Evolutionary conservation across 225 moss, liverwort and hornwort species (phyloP), one percentile per base, ranked within the genome.

Genomic region (Pleurozium schreberi): DNA sequence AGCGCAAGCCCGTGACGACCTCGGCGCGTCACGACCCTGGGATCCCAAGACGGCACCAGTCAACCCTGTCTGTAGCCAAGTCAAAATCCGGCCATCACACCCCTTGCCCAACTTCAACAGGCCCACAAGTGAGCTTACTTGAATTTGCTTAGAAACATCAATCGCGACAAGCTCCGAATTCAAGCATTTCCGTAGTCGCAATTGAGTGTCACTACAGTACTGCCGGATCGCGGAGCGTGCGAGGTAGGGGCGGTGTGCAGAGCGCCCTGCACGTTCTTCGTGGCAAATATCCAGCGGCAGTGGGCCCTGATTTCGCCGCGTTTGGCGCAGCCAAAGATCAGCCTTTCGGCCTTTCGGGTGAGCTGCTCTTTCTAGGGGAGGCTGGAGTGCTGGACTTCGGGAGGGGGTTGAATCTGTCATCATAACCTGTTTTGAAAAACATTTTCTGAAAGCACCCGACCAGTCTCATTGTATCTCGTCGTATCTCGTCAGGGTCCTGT

Each of bases 281-380:
- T 83, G 75, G 88, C 76, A 86, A 78, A 78, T 69, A 86, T 88
- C 75, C 85, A 68, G 75, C 43, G 18, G 38, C 82, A 57, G 88
- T 91, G 88, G 91, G 91, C 85, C 91, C 88, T 60, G 82, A 82
- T 69, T 40, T 45, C 59, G 75, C 88, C 88, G 88, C 38, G 64
- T 80, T 91, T 86, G 49, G 34, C 85, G 88, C 81, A 71, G 14
- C 85, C 45, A 17, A 45, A 71, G 90, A 81, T 75, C 85, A 57
- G 42, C 80, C 66, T 65, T 84, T 84, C 47, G 31, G 27, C 38
- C 50, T 64, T 73, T 75, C 12, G 8, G 85, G 84, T 80, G 69
- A 68, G 82, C 84, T 68, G 5, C 67, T 58, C 58, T 9, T 42
- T 53, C 67, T 14, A 20, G 53, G 76, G 76, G 10, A 82, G 83